A percentile compares a stretch with the other conserved stretches of the same genome.
These are phyloP conservation scores for Psilocybe tampanensis DNA, from an alignment of 768 basidiomycete genomes.

Conservation along the genomic window DNA sequence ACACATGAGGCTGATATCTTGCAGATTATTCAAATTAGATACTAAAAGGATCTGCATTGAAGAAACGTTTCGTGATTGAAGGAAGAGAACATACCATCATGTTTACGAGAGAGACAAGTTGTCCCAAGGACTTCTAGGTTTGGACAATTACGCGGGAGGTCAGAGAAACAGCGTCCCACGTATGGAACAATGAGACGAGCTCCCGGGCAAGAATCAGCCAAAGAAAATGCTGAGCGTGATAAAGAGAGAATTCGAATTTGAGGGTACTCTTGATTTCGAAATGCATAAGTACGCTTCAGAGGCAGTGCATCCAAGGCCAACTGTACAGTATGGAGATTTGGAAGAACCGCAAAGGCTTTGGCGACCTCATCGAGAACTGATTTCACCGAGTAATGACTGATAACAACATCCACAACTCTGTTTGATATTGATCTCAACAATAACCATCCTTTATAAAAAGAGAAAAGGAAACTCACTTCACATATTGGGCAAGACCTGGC, in stretches of 20 bases:
- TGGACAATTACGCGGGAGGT: neutral
- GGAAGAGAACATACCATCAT: neutral
- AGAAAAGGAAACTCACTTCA: slow-evolving; percentile 12
- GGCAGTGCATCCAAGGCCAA: neutral
- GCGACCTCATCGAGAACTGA: slow-evolving; percentile 18
- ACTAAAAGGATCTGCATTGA: neutral
- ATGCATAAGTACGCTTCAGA: neutral
- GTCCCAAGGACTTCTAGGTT: neutral
- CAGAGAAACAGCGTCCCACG: neutral
- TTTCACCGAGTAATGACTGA: neutral
- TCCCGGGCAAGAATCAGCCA: neutral
- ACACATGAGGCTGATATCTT: neutral
- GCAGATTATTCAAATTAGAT: neutral
- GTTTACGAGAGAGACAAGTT: neutral
- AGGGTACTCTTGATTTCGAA: neutral
- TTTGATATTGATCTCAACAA: neutral
- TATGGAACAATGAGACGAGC: neutral
- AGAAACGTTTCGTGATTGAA: neutral
- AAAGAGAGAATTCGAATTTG: neutral
- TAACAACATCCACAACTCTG: neutral
- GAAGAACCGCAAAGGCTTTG: slow-evolving; percentile 21
- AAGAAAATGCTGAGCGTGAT: neutral
- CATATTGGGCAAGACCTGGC: slow-evolving; percentile 10
- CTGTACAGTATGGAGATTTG: slow-evolving; percentile 26
- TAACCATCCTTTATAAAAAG: neutral